Evolutionary conservation across 441 rosid genomes (phyloP).

Genomic region (Euphorbia schlechtendalii): DNA sequence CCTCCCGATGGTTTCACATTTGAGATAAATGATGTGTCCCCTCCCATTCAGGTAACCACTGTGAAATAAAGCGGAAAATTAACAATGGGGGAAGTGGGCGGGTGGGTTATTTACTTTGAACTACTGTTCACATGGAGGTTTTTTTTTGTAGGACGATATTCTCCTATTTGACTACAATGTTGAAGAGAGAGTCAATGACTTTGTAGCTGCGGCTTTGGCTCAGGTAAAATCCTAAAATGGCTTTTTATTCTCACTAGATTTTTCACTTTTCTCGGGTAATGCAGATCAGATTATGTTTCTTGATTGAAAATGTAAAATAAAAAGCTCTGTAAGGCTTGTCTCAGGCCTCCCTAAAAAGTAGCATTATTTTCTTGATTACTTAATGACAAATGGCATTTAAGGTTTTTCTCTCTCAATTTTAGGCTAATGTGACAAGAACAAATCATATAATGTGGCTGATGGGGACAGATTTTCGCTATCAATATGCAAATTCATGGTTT

Average conservation of each 20-base stretch:
- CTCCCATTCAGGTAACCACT: constrained; percentile 69
- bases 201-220: constrained; percentile 77
- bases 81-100: background rate
- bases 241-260: constrained; percentile 1
- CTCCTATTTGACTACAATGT: constrained; percentile 86
- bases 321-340: background rate
- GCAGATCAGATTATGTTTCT: constrained; percentile 4
- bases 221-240: constrained; percentile 45
- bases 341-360: background rate
- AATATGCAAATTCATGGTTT: constrained; percentile 86
- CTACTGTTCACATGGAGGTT: constrained; percentile 21
- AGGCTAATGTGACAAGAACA: constrained; percentile 85
- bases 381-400: constrained; percentile 4
- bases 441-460: constrained; percentile 93
- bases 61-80: constrained; percentile 8
- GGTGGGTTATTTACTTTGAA: constrained; percentile 14
- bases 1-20: constrained; percentile 89
- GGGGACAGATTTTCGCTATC: constrained; percentile 97
- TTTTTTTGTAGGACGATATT: constrained; percentile 55
- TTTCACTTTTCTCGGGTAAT: background rate
- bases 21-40: constrained; percentile 73
- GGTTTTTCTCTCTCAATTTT: constrained; percentile 15
- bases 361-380: constrained; percentile 2
- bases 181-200: constrained; percentile 69
- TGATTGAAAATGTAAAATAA: background rate